Evolutionary conservation across 768 basidiomycete genomes (phyloP), one percentile per base, ranked within the genome.

Genomic region (Lentinula guzmanii): DNA sequence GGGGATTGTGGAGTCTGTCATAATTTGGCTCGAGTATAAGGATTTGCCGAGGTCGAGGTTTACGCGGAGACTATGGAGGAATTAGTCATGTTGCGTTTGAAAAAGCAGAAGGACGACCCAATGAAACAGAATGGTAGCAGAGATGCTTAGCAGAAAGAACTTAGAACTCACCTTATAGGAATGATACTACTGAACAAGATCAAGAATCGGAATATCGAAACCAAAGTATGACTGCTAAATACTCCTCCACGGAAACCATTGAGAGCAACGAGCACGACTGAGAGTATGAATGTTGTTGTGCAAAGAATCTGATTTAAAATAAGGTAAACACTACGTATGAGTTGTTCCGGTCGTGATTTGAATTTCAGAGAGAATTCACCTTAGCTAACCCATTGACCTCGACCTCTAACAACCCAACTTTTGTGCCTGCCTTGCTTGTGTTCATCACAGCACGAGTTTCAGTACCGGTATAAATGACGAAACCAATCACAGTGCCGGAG

Each of bases 31-130:
- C 0, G 93, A 95, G 67, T 99, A 99, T 46, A 98, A 91, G 1
- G 95, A 98, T 76, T 99, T 99, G 61, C 97, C 97, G 95, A 99
- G 98, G 72, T 99, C 97, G 58, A 99, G 82, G 67, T 99, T 99
- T 58, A 99, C 96, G n/a, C 97, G 91, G 60, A 99, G 78, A 80
- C 95, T 98, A 70, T 5, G 34, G 21, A 41, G 46, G 13, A 50
- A 60, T 31, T 16, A 58, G 10, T 56, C 13, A 13, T 39, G 37
- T 39, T 6, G 37, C 28, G 28, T 28, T 3, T 28, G 2, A 3
- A 28, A 28, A 28, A 28, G 28, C 28, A 28, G 28, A 28, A 28
- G 28, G 28, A 28, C 28, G 28, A 28, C 28, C 0, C 28, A 3
- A 28, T 28, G 28, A 28, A 28, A 28, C 28, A 0, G 3, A 28